Percentiles rank a stretch among this genome's conserved stretches.
Conservation (phyloP, 192 early-diverging fungal species). For the Coemansia sp. region DNA sequence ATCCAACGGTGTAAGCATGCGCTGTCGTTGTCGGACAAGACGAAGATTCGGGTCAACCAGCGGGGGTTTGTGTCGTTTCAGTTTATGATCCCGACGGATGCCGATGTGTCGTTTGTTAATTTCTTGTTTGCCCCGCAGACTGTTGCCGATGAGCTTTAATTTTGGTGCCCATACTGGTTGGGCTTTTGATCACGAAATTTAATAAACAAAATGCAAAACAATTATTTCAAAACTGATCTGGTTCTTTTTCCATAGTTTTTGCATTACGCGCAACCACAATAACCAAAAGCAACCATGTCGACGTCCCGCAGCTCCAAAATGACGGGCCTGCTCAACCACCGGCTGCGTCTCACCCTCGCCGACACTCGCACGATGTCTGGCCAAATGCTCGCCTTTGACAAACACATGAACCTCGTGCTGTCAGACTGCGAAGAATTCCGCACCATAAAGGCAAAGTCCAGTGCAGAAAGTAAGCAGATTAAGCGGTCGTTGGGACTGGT, state of each 20-base stretch:
- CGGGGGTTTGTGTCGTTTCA: conserved; percentile 59
- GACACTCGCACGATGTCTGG: conserved; percentile 93
- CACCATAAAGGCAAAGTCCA: conserved; percentile 75
- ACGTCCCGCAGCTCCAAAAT: conserved; percentile 72
- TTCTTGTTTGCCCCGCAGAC: conserved; percentile 47
- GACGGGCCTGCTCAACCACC: conserved; percentile 91
- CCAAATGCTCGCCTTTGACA: conserved; percentile 99
- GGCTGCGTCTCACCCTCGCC: conserved; percentile 85
- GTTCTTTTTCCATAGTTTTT: no score
- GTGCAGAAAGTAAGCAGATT: conserved; percentile 63
- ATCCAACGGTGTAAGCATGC: conserved; percentile 54
- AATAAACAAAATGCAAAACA: neutral
- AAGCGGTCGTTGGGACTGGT: conserved; percentile 92
- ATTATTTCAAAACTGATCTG: no score
- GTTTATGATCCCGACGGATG: conserved; percentile 56
- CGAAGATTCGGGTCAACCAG: conserved; percentile 56
- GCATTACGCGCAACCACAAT: no score
- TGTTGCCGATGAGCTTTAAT: conserved; percentile 22
- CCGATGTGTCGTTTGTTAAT: conserved; percentile 51
- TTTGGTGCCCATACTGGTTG: neutral
- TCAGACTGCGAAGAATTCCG: conserved; percentile 98
- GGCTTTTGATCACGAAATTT: neutral
- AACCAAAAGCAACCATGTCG: neutral
- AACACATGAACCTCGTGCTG: conserved; percentile 99
- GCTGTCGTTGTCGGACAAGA: conserved; percentile 57